Evolutionary conservation across 1,139 yeast species (phyloP).

Genomic region (Diutina sp.): DNA sequence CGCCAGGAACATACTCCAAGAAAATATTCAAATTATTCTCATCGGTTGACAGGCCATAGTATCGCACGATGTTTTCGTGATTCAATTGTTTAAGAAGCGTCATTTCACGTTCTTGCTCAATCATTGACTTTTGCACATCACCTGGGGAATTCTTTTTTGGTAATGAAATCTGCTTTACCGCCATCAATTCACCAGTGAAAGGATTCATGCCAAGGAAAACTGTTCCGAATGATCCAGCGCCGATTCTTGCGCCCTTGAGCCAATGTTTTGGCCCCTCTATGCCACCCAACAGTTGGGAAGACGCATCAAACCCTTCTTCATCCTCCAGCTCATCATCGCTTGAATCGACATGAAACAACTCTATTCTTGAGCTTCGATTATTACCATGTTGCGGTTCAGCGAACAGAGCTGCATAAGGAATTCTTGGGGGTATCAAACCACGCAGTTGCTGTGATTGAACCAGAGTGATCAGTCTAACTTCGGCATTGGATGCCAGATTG

Average conservation of each 20-base stretch:
- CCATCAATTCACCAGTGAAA: conserved; percentile 89
- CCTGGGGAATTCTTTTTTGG: conserved; percentile 22
- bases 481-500: not conserved
- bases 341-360: conserved; percentile 30
- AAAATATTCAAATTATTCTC: conserved; percentile 66
- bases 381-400: conserved; percentile 8
- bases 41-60: conserved; percentile 74
- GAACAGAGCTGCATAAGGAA: conserved; percentile 16
- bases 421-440: not conserved
- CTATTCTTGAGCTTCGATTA: conserved; percentile 36
- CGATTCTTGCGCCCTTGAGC: conserved; percentile 88
- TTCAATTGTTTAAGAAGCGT: conserved; percentile 61
- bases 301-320: conserved; percentile 15
- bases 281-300: conserved; percentile 14
- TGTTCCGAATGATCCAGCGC: conserved; percentile 90
- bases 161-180: conserved; percentile 83
- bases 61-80: conserved; percentile 87
- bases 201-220: conserved; percentile 91
- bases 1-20: conserved; percentile 94
- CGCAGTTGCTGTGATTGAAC: not conserved
- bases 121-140: conserved; percentile 46
- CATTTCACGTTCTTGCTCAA: conserved; percentile 86
- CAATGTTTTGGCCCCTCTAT: conserved; percentile 39
- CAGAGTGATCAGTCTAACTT: conserved; percentile 1
- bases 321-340: conserved; percentile 27